Evolutionary conservation across 148 eudicot genomes (phyloP).

Genomic region (Limonium bicolor): DNA sequence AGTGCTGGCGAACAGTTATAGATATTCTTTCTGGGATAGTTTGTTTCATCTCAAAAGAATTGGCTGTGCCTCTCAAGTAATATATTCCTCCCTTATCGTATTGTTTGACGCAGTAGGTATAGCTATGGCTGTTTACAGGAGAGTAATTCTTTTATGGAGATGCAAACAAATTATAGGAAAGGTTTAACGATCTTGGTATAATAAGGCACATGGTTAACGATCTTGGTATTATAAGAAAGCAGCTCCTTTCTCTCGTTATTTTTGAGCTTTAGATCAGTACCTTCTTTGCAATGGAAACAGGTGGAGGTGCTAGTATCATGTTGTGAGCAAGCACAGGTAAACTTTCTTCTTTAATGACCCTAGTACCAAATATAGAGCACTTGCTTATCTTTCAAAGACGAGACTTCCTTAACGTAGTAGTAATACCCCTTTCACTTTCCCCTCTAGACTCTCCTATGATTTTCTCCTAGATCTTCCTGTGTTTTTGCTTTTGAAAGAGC

Average conservation of each 20-base stretch:
- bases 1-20: too few relatives aligned
- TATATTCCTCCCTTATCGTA: too few relatives aligned
- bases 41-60: too few relatives aligned
- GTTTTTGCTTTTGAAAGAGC: slow-evolving; percentile 58
- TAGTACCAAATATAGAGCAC: slow-evolving; percentile 59
- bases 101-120: too few relatives aligned
- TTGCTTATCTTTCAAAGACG: slow-evolving; percentile 38
- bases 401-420: slow-evolving; percentile 20
- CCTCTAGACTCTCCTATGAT: slow-evolving; percentile 49
- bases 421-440: slow-evolving; percentile 20
- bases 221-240: too few relatives aligned
- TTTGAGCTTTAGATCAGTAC: slow-evolving; percentile 12
- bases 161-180: too few relatives aligned
- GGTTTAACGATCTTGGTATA: too few relatives aligned
- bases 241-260: background rate
- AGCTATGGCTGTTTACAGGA: too few relatives aligned
- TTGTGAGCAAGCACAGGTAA: slow-evolving; percentile 62
- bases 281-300: slow-evolving; percentile 82
- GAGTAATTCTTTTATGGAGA: too few relatives aligned
- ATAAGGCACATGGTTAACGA: too few relatives aligned
- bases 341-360: slow-evolving; percentile 61
- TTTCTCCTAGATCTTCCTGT: slow-evolving; percentile 72
- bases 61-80: too few relatives aligned
- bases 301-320: slow-evolving; percentile 51
- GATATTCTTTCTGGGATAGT: too few relatives aligned